Evolutionary conservation across 208 protist species (phyloP), one percentile per base, ranked within the genome.

Genomic region (Wallacemonas collosoma): DNA sequence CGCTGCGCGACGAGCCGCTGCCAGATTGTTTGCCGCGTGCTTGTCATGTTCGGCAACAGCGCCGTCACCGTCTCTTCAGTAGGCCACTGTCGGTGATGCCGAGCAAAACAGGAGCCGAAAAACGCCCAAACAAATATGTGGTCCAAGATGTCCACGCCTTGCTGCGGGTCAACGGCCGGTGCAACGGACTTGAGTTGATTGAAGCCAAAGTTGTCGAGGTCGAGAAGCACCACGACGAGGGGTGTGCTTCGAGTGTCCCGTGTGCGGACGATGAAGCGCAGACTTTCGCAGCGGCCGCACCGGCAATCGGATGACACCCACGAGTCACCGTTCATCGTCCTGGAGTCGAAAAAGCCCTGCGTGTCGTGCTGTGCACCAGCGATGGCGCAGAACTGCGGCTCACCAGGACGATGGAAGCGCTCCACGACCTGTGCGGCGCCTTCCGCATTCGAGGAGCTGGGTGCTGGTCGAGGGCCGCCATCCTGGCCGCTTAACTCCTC

Each of bases 181-280:
- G 82, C 79, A 2, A 87, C 73, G 1, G 86, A 87, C 73, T 92
- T 92, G 76, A 96, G 93, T 47, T 96, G 91, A 66, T 93, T 92
- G 66, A 93, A 96, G 44, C 91, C 91, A 69, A 88, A 96, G 73
- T 96, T 96, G 50, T 96, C 91, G 55, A 96, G 73, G 60, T 96
- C 91, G n/a, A 96, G 67, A 15, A 96, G 73, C 7, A 96, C 78
- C 2, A 96, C 76, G 8, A 94, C 74, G 6, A 81, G 63, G 4
- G 55, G 64, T 4, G 36, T 35, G n/a, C 26, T 35, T 11, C 14
- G 15, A 3, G 60, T 4, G 1, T 38, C 39, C 38, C 72, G 73
- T 58, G 26, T 65, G 26, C 48, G 41, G 38, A 43, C 68, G 7
- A 86, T 76, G 9, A 86, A 86, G 14, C 81, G 81, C 17, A 96